phyloP scores from a whole-genome alignment of 352 stramenopile species.

The Pythium dissimile region DNA sequence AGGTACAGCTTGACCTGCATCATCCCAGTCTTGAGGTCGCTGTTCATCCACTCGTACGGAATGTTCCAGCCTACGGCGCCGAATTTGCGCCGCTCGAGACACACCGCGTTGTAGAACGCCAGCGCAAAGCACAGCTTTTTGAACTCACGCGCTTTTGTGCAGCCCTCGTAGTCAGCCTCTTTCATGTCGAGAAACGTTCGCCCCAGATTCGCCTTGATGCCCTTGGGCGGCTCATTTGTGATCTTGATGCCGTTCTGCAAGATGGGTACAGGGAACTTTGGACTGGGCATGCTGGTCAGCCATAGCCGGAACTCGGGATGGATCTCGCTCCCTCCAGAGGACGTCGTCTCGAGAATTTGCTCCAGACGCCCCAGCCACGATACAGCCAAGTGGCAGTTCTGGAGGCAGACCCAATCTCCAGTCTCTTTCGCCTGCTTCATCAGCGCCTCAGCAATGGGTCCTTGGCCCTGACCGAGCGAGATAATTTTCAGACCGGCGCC shows the following conservation, averaged over 20 bases:
- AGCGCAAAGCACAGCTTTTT: conserved; percentile 91
- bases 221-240: conserved; percentile 92
- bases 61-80: conserved; percentile 95
- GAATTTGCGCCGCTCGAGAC: conserved; percentile 93
- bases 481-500: conserved; percentile 89
- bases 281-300: conserved; percentile 92
- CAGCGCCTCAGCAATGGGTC: conserved; percentile 86
- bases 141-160: conserved; percentile 84
- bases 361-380: conserved; percentile 89
- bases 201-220: conserved; percentile 91
- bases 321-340: conserved; percentile 47
- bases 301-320: conserved; percentile 91
- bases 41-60: conserved; percentile 97
- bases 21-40: conserved; percentile 92
- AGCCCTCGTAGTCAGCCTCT: conserved; percentile 85
- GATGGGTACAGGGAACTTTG: conserved; percentile 90
- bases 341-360: conserved; percentile 79
- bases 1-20: conserved; percentile 91
- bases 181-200: conserved; percentile 93
- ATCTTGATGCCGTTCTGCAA: conserved; percentile 96
- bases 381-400: conserved; percentile 94
- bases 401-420: conserved; percentile 93
- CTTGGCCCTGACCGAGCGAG: conserved; percentile 93
- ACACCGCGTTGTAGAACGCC: conserved; percentile 95
- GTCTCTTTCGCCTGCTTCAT: conserved; percentile 89